phyloP scores from a whole-genome alignment of 2,329 filamentous ascomycete species.

The Orbilia ellipsospora region DNA sequence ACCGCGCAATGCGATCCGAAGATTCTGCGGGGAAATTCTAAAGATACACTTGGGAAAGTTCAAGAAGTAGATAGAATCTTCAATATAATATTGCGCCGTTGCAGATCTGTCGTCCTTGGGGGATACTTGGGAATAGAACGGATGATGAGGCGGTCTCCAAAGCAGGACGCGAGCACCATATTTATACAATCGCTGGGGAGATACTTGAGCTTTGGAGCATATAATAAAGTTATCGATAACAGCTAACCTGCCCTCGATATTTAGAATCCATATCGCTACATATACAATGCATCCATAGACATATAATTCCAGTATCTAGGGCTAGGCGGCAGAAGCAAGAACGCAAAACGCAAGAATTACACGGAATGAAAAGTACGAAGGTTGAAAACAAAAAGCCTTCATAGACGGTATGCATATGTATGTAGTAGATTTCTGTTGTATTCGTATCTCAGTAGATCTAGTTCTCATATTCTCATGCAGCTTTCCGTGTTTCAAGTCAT shows the following conservation, averaged over 20 bases:
- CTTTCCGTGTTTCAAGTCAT: too few relatives aligned
- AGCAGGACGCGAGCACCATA: conserved; percentile 10
- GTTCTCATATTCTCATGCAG: too few relatives aligned
- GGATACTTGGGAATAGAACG: conserved; percentile 2
- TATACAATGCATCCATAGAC: too few relatives aligned
- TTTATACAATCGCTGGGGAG: conserved; percentile 13
- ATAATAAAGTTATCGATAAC: neutral
- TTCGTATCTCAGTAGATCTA: too few relatives aligned
- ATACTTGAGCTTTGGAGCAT: neutral
- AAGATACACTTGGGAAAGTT: conserved; percentile 2
- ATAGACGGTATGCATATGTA: too few relatives aligned
- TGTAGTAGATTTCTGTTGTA: too few relatives aligned
- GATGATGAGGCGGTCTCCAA: conserved; percentile 27
- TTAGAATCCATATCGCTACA: too few relatives aligned
- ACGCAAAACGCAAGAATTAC: conserved; percentile 29
- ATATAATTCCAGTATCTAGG: too few relatives aligned
- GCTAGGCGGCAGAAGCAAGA: conserved; percentile 2
- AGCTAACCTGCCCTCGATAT: neutral
- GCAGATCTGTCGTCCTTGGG: conserved; percentile 6
- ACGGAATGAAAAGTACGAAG: neutral
- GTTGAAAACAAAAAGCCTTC: too few relatives aligned
- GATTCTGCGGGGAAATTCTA: conserved; percentile 10
- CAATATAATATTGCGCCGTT: neutral
- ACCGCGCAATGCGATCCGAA: conserved; percentile 2
- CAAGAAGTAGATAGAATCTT: neutral